phyloP scores from a whole-genome alignment of 2,329 filamentous ascomycete species.

The Aplosporella prunicola region DNA sequence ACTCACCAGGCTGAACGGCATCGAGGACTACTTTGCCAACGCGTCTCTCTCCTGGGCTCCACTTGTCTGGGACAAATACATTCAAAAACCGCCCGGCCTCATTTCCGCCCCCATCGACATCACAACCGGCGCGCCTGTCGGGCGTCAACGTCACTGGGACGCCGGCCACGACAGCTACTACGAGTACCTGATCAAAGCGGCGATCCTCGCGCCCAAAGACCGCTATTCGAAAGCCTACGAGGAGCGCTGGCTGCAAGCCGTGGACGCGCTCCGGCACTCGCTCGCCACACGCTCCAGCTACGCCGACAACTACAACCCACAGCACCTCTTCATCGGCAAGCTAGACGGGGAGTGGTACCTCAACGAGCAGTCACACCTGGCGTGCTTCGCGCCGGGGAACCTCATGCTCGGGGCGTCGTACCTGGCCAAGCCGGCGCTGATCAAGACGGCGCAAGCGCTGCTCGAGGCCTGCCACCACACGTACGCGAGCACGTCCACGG shows the following conservation, averaged over 20 bases:
- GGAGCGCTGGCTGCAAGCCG: conserved; percentile 25
- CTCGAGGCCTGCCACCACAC: conserved; percentile 32
- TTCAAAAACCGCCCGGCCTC: conserved; percentile 31
- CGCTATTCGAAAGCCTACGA: conserved; percentile 25
- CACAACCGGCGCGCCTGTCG: conserved; percentile 31
- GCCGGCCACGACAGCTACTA: conserved; percentile 37
- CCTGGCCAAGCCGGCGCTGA: conserved; percentile 24
- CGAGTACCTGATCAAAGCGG: conserved; percentile 34
- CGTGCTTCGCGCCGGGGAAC: conserved; percentile 32
- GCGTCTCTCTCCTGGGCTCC: conserved; percentile 36
- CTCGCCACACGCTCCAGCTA: conserved; percentile 29
- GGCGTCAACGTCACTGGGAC: conserved; percentile 33
- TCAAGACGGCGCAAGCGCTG: conserved; percentile 29
- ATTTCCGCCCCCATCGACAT: conserved; percentile 36
- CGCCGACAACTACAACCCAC: conserved; percentile 21
- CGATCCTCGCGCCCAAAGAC: conserved; percentile 29
- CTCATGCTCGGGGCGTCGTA: conserved; percentile 30
- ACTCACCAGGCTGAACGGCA: conserved; percentile 31
- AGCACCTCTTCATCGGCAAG: conserved; percentile 33
- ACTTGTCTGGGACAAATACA: conserved; percentile 36
- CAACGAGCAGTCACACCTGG: conserved; percentile 31
- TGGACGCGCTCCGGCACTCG: conserved; percentile 26
- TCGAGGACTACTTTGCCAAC: conserved; percentile 31
- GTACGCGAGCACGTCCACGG: conserved; percentile 27
- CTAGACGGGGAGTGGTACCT: conserved; percentile 23